Base-by-base conservation (phyloP, 2,329 filamentous ascomycete genomes). In the Xylaria sp. region DNA sequence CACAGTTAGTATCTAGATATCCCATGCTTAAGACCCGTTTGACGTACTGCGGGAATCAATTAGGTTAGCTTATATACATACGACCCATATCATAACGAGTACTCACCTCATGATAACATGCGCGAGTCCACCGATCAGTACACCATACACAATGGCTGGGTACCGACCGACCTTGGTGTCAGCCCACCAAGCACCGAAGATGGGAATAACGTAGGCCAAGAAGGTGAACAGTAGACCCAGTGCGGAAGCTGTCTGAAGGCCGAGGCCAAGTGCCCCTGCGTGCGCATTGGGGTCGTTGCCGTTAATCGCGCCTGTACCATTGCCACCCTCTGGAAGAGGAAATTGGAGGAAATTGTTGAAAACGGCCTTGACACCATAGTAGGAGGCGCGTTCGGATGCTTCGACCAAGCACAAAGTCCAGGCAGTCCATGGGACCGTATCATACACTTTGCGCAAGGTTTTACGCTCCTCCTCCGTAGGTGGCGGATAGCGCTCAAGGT, bases 161-260 rank as follows among this genome's bases (percentile, higher is more conserved):
- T 89, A 93, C 60, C 90, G 88, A 50, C 91, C 91, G 65, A 88
- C 83, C 74, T 89, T 88, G 68, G 88, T 85, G 78, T 93, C 91
- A 8, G 90, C 89, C 29, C 88, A 75, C 73, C 83, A 88, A 12
- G 84, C 87, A 71, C 68, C 68, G 32, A 66, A 63, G 10, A 70
- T 72, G 2, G 70, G 70, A 37, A 72, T 60, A 16, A 84, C 73
- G 71, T 86, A 87, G 12, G 84, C 81, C 42, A 87, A 72, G 67
- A 87, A 85, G 3, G 76, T 81, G 76, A 82, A 85, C 40, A 82
- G 78, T 29, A 86, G 79, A 1, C 77, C 78, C 21, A 86, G 77
- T 2, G 83, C 84, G 4, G 82, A 83, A 9, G 84, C 79, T 5
- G 82, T 81, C 65, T 85, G 82, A 0, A 84, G 77, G 1, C 86